A percentile compares a stretch with the other conserved stretches of the same genome.
Evolutionary conservation across 2,329 filamentous ascomycete species (phyloP).

Genomic region (Calonectria multiphialidica): DNA sequence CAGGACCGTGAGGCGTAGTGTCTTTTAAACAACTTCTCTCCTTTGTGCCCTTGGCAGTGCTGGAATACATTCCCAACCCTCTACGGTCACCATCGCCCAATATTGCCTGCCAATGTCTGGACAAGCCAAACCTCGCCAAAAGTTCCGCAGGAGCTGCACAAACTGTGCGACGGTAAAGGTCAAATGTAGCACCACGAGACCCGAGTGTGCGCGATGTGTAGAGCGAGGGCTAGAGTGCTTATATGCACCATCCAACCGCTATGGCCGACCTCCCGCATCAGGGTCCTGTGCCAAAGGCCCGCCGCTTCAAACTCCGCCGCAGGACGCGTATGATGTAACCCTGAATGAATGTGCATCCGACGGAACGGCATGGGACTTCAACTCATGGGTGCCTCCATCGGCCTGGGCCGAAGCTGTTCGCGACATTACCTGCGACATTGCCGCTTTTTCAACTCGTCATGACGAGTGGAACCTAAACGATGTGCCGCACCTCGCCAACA

Average conservation of each 20-base stretch:
- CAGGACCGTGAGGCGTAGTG: neutral
- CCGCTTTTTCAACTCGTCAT: neutral
- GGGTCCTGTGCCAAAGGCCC: neutral
- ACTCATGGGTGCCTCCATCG: neutral
- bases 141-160: slow-evolving; percentile 1
- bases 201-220: neutral
- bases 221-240: neutral
- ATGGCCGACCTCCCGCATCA: neutral
- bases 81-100: neutral
- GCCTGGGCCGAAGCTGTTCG: neutral
- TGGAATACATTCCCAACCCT: neutral
- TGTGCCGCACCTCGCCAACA: neutral
- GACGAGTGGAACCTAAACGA: neutral
- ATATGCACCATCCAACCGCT: neutral
- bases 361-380: neutral
- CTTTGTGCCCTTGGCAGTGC: neutral
- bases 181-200: slow-evolving; percentile 1
- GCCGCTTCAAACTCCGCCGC: neutral
- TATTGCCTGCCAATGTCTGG: neutral
- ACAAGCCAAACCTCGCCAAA: neutral
- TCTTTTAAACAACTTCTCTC: neutral
- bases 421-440: neutral
- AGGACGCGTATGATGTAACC: neutral
- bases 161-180: neutral
- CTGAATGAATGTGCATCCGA: neutral